A percentile compares a stretch with the other conserved stretches of the same genome.
Conservation (phyloP, 495 filamentous ascomycete genomes). For the Tuber melanosporum region DNA sequence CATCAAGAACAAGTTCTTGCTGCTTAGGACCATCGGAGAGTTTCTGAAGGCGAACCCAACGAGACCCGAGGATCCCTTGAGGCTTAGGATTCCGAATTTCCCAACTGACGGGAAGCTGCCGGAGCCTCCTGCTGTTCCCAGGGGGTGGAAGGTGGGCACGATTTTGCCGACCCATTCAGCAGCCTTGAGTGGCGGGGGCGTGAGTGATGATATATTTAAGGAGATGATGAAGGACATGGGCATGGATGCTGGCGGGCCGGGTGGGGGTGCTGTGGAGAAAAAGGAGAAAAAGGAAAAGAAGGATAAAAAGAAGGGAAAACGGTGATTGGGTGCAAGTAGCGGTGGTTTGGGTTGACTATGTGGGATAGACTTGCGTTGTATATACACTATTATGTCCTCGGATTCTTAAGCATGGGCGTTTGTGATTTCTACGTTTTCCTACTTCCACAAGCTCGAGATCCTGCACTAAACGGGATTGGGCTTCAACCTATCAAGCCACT, state of each 20-base stretch:
- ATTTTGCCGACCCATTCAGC: conserved; percentile 80
- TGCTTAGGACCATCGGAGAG: conserved; percentile 67
- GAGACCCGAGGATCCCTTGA: conserved; percentile 58
- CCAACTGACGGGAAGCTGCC: conserved; percentile 58
- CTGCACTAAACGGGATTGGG: neutral
- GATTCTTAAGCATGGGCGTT: neutral
- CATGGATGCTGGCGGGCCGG: conserved; percentile 46
- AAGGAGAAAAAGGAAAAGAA: conserved; percentile 50
- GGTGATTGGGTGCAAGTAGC: conserved; percentile 4
- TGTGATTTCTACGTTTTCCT: neutral
- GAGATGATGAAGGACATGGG: conserved; percentile 97
- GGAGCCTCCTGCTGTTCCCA: conserved; percentile 66
- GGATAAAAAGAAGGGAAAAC: conserved; percentile 44
- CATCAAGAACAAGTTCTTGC: conserved; percentile 84
- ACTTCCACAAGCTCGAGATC: neutral
- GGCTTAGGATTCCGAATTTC: conserved; percentile 61
- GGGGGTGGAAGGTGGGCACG: conserved; percentile 83
- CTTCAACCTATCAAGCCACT: neutral
- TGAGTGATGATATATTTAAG: conserved; percentile 92
- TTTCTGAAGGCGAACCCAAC: conserved; percentile 73
- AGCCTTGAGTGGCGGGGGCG: conserved; percentile 84
- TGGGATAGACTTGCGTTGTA: neutral
- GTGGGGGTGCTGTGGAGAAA: conserved; percentile 39
- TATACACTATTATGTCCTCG: neutral
- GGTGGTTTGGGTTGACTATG: neutral